A percentile compares a stretch with the other conserved stretches of the same genome.
Evolutionary conservation across 305 asterid genomes (phyloP).

Genomic region (Stenogyne calaminthoides): DNA sequence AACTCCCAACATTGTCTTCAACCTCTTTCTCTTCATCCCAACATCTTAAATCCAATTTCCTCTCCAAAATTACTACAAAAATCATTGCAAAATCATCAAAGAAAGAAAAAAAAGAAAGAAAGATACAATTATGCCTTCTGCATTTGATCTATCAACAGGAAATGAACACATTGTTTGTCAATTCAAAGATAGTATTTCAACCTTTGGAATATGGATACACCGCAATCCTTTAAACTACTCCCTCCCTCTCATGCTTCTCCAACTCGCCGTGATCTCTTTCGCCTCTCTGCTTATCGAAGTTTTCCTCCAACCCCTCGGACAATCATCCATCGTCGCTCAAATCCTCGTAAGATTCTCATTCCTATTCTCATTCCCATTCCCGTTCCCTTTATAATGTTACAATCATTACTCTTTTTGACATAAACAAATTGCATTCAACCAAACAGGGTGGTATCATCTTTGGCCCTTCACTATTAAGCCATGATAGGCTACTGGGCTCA

Average conservation of each 20-base stretch:
- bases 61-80: not conserved
- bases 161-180: constrained; percentile 46
- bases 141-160: constrained; percentile 30
- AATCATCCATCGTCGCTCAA: constrained; percentile 66
- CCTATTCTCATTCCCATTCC: not conserved
- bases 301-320: constrained; percentile 71
- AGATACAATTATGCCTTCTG: not conserved
- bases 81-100: not conserved
- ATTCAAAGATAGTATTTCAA: constrained; percentile 36
- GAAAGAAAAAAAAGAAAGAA: no score
- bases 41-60: not conserved
- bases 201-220: constrained; percentile 41
- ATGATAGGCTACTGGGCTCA: constrained; percentile 24
- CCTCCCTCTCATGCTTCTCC: constrained; percentile 63
- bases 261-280: constrained; percentile 53
- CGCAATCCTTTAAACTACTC: constrained; percentile 54
- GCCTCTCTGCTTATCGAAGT: constrained; percentile 50
- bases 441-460: constrained; percentile 72
- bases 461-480: constrained; percentile 79
- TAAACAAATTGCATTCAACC: not conserved
- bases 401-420: no score
- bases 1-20: not conserved
- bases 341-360: constrained; percentile 53
- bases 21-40: constrained; percentile 11
- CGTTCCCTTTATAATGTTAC: no score